Percentiles rank a stretch among this genome's conserved stretches.
These are phyloP conservation scores for Panicum hallii DNA, from an alignment of 202 grass and related monocot species.

Conservation along the genomic window DNA sequence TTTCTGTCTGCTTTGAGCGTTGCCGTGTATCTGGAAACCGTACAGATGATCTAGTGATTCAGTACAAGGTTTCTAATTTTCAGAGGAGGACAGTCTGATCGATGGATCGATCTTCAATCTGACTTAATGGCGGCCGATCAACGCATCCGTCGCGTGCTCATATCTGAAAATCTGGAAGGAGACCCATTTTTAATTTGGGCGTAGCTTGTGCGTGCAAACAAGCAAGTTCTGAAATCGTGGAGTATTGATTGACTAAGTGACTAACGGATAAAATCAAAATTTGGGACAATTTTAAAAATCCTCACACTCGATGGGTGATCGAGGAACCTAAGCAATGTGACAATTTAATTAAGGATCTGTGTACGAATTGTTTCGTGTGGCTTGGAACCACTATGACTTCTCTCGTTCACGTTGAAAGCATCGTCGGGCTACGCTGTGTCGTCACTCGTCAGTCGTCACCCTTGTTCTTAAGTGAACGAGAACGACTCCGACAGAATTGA, in stretches of 20 bases:
- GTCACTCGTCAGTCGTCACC: neutral
- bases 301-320: neutral
- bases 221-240: neutral
- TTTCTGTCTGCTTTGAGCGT: neutral
- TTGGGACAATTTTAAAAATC: neutral
- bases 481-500: no score
- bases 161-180: neutral
- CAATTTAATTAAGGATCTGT: neutral
- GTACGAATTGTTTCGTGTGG: constrained; percentile 17
- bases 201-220: constrained; percentile 38
- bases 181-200: neutral
- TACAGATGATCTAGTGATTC: neutral
- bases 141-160: neutral
- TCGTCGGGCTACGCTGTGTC: neutral
- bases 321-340: constrained; percentile 24
- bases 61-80: neutral
- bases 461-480: neutral
- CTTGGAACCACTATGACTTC: neutral
- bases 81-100: neutral
- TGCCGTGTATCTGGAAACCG: neutral
- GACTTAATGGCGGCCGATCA: constrained; percentile 1
- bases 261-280: neutral
- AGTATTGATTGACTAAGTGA: neutral
- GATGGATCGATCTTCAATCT: no score
- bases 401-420: neutral